Base-by-base conservation (phyloP, 2,329 filamentous ascomycete genomes). In the Ophiocordyceps camponoti-rufipedis region DNA sequence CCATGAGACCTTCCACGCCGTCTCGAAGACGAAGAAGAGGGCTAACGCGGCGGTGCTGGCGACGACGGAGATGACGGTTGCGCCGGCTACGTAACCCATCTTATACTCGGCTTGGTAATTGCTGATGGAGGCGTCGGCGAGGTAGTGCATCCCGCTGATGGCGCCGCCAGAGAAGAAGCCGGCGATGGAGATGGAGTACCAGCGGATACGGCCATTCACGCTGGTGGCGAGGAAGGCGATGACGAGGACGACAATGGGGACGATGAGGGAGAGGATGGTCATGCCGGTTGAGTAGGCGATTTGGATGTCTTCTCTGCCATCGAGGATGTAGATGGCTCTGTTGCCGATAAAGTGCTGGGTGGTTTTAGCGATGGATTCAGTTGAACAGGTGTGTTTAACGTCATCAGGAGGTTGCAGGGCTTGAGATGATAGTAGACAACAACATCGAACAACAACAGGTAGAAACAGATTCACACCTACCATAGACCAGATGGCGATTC, bases 91-190 rank as follows among this genome's bases (percentile, higher is more conserved):
- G 54, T 78, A 75, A 19, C 62, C 63, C 13, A 65, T 55, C 6
- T 62, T 58, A 52, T 87, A 86, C 11, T 65, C 61, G 54, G 82
- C 78, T 9, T 56, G 61, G 57, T 89, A 93, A 58, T 91, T 89
- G 32, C 71, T 70, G 48, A 88, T 85, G 41, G 84, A 85, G 23
- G 81, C 73, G 56, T 91, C 85, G 16, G 84, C 84, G 16, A 89
- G 67, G 55, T 89, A 91, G 59, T 91, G 83, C 85, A 91, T 89
- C 35, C 80, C 82, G 47, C 80, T 85, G 44, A 89, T 80, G 31
- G 83, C 79, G 2, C 77, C 68, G n/a, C 85, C 85, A 1, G 82
- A 80, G 39, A 87, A 67, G 1, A 75, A 56, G 3, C 85, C 84
- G 10, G 81, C 80, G 6, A 75, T 55, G 4, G 69, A 55, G 13